A percentile compares a stretch with the other conserved stretches of the same genome.
Evolutionary conservation across 768 basidiomycete genomes (phyloP).

Genomic region (Lactarius trivialis): DNA sequence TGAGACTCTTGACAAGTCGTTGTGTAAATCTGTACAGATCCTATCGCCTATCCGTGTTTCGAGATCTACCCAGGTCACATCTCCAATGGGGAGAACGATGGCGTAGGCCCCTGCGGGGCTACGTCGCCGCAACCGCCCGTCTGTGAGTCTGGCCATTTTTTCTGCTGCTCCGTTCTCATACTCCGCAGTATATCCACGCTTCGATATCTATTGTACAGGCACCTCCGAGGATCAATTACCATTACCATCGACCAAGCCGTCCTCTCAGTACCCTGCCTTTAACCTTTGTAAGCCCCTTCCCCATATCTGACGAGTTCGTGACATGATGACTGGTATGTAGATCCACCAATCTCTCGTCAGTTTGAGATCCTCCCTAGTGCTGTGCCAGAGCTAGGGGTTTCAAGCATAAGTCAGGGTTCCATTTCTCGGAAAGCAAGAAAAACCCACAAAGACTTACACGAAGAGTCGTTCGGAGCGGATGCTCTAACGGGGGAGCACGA

Average conservation of each 20-base stretch:
- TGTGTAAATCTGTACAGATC: conserved; percentile 5
- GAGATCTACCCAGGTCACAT: conserved; percentile 19
- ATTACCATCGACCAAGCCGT: background rate
- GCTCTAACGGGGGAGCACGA: background rate
- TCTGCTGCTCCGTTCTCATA: background rate
- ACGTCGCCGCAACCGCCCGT: background rate
- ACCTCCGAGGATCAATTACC: background rate
- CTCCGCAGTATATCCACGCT: conserved; percentile 25
- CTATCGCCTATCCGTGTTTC: conserved; percentile 16
- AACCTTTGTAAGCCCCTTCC: conserved; percentile 24
- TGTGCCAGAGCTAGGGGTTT: background rate
- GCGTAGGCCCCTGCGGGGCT: conserved; percentile 21
- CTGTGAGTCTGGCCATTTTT: conserved; percentile 2
- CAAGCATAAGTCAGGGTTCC: background rate
- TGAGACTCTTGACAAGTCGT: background rate
- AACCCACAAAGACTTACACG: conserved; percentile 10
- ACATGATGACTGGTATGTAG: conserved; percentile 14
- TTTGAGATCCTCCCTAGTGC: conserved; percentile 24
- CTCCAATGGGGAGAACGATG: background rate
- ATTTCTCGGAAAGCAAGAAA: background rate
- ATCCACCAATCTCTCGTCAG: conserved; percentile 27
- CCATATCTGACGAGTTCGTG: background rate
- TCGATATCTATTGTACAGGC: conserved; percentile 25
- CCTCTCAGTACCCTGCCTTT: conserved; percentile 25
- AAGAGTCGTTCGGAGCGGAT: conserved; percentile 2